Evolutionary conservation across 108 stramenopile species (phyloP), one percentile per base, ranked within the genome.

Genomic region (Parietichytrium sp.): DNA sequence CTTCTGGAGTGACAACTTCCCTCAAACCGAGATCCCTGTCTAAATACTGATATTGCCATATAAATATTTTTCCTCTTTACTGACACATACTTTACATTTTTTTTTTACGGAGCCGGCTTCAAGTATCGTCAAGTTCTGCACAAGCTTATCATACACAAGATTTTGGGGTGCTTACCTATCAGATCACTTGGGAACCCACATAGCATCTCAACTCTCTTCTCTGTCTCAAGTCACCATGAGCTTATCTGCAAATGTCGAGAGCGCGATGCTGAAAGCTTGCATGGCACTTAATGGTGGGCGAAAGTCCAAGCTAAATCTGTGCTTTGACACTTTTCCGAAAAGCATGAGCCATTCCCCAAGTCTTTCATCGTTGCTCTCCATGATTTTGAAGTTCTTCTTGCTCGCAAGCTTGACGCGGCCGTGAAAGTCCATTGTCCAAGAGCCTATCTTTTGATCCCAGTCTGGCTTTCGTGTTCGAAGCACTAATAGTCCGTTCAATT

Each of bases 351-450:
- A 72, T 1, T 72, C 61, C 20, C 42, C 42, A 26, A 38, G 36
- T 8, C 49, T 47, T 29, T 83, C 79, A 16, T 84, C 48, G 48
- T 16, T 15, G 29, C n/a, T 49, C 48, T 61, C 54, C 3, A 51
- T 18, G 27, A 84, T 52, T 29, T 79, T 45, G 83, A 84, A 84
- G 54, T 84, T 84, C 54, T 84, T 84, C 83, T 84, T 84, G 54
- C 36, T 45, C 1, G 83, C 53, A 4, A 55, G 48, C 54, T 79
- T 80, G 30, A 54, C 83, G 47, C 83, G 52, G 13, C 79, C 79
- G n/a, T 52, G 48, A 31, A 84, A 84, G 54, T 84, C 83, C 83
- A 84, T 84, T 12, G 79, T 80, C 83, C 83, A 84, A 10, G 54
- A 27, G 15, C 61, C 26, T 27, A 52, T 48, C 15, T 38, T 30